Percentiles rank a stretch among this genome's conserved stretches.
Conservation (phyloP, 257 asterid genomes). For the Solanum ahanhuiri region DNA sequence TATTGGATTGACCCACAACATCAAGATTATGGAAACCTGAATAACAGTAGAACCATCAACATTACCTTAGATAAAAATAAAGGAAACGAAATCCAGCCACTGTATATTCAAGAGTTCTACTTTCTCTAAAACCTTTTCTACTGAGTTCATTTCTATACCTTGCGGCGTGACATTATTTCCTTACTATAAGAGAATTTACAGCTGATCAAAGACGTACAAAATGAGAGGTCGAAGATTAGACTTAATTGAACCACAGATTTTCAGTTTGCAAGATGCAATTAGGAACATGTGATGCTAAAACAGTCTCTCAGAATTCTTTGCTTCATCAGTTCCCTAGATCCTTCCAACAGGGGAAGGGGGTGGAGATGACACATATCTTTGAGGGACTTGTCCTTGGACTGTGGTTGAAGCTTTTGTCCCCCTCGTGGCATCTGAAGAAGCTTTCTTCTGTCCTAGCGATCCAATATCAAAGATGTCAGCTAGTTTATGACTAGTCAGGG, state of each 20-base stretch:
- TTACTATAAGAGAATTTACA: not conserved
- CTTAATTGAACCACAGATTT: not conserved
- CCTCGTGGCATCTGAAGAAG: conserved; percentile 6
- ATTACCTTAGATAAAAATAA: not conserved
- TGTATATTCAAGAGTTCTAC: not conserved
- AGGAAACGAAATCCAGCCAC: not conserved
- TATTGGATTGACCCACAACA: not conserved
- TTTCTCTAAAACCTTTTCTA: not conserved
- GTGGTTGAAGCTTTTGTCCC: conserved; percentile 11
- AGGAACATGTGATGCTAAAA: not conserved
- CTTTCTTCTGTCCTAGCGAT: not conserved
- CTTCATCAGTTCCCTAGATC: conserved; percentile 26
- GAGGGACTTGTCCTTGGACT: conserved; percentile 35
- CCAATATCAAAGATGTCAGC: conserved; percentile 27
- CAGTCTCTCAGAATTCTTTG: not conserved
- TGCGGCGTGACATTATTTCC: not conserved
- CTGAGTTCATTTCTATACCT: not conserved
- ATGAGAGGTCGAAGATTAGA: not conserved
- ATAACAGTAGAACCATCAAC: not conserved
- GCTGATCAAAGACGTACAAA: not conserved
- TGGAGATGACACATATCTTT: conserved; percentile 51
- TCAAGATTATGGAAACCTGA: not conserved
- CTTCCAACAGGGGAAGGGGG: conserved; percentile 90
- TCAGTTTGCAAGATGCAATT: not conserved
- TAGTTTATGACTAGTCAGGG: conserved; percentile 38